These are phyloP conservation scores for Carnegiea gigantea DNA, from an alignment of 179 eudicot genomes.

Conservation along the genomic window DNA sequence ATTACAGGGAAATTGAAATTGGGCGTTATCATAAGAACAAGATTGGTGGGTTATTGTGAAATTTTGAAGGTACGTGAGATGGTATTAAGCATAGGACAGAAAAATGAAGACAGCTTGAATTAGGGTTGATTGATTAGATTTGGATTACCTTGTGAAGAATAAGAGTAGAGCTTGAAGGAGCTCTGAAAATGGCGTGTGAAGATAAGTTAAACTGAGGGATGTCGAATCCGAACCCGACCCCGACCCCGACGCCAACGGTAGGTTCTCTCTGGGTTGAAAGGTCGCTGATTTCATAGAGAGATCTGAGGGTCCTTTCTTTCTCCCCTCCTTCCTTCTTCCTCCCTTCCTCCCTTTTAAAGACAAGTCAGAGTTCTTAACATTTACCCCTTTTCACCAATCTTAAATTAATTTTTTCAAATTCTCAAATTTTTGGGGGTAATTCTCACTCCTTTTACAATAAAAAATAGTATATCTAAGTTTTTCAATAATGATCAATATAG, in stretches of 20 bases:
- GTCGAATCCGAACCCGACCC: no score
- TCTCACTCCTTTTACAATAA: no score
- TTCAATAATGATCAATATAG: no score
- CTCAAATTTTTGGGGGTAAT: no score
- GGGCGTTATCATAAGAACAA: not conserved
- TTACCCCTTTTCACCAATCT: not conserved
- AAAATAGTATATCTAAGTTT: no score
- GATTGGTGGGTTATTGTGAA: not conserved
- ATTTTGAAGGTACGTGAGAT: no score
- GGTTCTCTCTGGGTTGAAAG: slow-evolving; percentile 10
- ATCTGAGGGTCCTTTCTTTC: not conserved
- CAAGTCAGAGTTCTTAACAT: no score
- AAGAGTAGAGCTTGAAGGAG: slow-evolving; percentile 17
- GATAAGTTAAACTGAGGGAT: not conserved
- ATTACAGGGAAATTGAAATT: slow-evolving; percentile 1
- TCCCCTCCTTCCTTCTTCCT: no score
- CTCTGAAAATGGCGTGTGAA: slow-evolving; percentile 27
- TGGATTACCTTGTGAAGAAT: not conserved
- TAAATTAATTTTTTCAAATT: no score
- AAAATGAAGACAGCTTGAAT: not conserved
- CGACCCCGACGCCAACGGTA: slow-evolving; percentile 11
- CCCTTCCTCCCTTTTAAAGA: no score
- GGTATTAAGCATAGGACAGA: not conserved
- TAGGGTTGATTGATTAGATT: not conserved
- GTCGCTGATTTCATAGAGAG: not conserved